A percentile compares a stretch with the other conserved stretches of the same genome.
Conservation (phyloP, 192 early-diverging fungal genomes). For the Geranomyces michiganensis region DNA sequence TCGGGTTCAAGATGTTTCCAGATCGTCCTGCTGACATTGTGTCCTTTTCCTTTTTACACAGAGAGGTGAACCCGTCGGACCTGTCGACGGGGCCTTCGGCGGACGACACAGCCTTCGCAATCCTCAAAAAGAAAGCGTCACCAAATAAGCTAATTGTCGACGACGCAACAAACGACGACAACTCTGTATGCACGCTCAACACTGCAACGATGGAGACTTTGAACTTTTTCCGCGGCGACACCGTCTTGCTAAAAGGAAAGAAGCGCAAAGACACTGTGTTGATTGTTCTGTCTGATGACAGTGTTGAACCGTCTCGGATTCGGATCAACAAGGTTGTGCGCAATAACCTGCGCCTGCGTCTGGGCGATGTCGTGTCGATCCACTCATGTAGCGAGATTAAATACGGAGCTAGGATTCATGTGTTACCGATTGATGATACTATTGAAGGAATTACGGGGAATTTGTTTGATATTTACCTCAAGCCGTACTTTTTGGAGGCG, state of each 20-base stretch:
- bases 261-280: constrained; percentile 96
- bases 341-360: constrained; percentile 90
- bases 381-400: constrained; percentile 96
- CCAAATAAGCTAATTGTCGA: constrained; percentile 99
- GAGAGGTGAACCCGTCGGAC: constrained; percentile 50
- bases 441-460: constrained; percentile 97
- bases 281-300: constrained; percentile 90
- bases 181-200: constrained; percentile 89
- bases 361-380: constrained; percentile 95
- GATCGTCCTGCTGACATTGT: too few species aligned
- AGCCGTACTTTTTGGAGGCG: constrained; percentile 98
- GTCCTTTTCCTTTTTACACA: constrained; percentile 2
- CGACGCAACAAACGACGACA: constrained; percentile 96
- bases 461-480: constrained; percentile 96
- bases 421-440: constrained; percentile 96
- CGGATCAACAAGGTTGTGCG: constrained; percentile 95
- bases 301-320: constrained; percentile 89
- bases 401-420: constrained; percentile 95
- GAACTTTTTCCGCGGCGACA: constrained; percentile 92
- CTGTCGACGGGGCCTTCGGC: constrained; percentile 42
- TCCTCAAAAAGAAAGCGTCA: constrained; percentile 90
- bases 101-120: constrained; percentile 92
- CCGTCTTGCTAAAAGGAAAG: constrained; percentile 95
- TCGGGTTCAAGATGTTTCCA: too few species aligned
- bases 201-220: constrained; percentile 92